A percentile compares a stretch with the other conserved stretches of the same genome.
These are phyloP conservation scores for Solanum rostratum DNA, from an alignment of 257 asterid genomes.

Conservation along the genomic window DNA sequence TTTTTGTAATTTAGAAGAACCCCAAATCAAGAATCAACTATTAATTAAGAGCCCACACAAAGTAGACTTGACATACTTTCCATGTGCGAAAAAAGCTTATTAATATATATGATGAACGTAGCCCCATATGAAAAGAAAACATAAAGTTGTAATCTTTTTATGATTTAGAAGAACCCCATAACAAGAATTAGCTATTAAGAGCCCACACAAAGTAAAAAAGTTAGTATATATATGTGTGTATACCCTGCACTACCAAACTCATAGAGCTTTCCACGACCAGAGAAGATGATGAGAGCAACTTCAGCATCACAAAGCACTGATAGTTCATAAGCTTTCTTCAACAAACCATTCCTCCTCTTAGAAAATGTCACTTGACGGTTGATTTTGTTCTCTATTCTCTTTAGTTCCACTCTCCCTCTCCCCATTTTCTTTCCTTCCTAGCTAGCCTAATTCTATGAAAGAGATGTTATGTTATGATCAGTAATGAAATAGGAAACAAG, in stretches of 20 bases:
- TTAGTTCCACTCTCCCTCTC: constrained; percentile 91
- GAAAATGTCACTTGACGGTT: constrained; percentile 95
- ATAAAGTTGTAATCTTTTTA: neutral
- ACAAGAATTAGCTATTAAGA: neutral
- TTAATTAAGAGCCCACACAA: neutral
- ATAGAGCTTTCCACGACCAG: constrained; percentile 84
- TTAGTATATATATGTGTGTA: neutral
- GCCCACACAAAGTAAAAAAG: neutral
- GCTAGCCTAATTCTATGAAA: neutral
- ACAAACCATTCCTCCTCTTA: constrained; percentile 84
- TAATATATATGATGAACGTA: neutral
- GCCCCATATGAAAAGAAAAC: neutral
- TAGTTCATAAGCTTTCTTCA: constrained; percentile 90
- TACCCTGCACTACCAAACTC: constrained; percentile 80
- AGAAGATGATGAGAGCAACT: constrained; percentile 93
- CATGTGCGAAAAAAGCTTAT: neutral
- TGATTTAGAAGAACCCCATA: neutral
- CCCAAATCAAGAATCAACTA: neutral
- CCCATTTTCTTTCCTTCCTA: constrained; percentile 42
- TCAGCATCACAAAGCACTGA: constrained; percentile 98
- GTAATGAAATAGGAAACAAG: neutral
- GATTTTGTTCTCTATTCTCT: constrained; percentile 92
- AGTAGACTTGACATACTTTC: neutral
- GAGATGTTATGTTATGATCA: neutral
- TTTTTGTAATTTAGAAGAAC: neutral